phyloP scores from a whole-genome alignment of 2,329 filamentous ascomycete species.

The Fusarium bactridioides region DNA sequence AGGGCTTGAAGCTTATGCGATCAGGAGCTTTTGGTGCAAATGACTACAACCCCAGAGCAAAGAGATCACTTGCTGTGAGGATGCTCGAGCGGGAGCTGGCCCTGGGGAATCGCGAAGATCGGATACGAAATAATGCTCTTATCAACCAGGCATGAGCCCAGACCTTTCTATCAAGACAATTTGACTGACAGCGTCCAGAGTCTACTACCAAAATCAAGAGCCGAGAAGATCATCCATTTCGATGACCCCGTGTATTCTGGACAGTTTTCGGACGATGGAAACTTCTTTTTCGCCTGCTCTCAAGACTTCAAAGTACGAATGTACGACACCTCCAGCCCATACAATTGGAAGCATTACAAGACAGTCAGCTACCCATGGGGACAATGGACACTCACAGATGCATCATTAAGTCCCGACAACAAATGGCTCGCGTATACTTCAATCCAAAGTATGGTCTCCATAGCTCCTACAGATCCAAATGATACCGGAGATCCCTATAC shows the following conservation, averaged over 20 bases:
- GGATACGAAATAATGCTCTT: conserved; percentile 67
- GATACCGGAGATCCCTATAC: conserved; percentile 81
- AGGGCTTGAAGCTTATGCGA: conserved; percentile 80
- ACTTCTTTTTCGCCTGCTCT: conserved; percentile 93
- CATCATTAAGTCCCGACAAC: conserved; percentile 89
- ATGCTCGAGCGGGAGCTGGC: conserved; percentile 86
- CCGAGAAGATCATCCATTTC: conserved; percentile 90
- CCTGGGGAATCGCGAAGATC: conserved; percentile 66
- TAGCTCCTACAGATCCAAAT: conserved; percentile 86
- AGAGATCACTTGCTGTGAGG: conserved; percentile 70
- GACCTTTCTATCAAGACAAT: not conserved
- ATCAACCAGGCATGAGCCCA: conserved; percentile 68
- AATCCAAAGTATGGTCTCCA: conserved; percentile 82
- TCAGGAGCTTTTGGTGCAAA: conserved; percentile 81
- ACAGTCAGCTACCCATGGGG: conserved; percentile 85
- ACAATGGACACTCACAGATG: conserved; percentile 96
- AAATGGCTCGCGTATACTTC: conserved; percentile 91
- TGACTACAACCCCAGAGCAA: conserved; percentile 60
- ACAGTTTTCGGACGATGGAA: conserved; percentile 95
- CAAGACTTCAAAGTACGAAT: conserved; percentile 95
- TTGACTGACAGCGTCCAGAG: conserved; percentile 54
- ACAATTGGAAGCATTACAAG: conserved; percentile 96
- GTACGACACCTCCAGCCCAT: conserved; percentile 97
- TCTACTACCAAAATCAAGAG: conserved; percentile 78
- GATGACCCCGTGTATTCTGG: conserved; percentile 89